Base-by-base conservation (phyloP, 2,329 filamentous ascomycete species). In the Coniochaeta sp. region DNA sequence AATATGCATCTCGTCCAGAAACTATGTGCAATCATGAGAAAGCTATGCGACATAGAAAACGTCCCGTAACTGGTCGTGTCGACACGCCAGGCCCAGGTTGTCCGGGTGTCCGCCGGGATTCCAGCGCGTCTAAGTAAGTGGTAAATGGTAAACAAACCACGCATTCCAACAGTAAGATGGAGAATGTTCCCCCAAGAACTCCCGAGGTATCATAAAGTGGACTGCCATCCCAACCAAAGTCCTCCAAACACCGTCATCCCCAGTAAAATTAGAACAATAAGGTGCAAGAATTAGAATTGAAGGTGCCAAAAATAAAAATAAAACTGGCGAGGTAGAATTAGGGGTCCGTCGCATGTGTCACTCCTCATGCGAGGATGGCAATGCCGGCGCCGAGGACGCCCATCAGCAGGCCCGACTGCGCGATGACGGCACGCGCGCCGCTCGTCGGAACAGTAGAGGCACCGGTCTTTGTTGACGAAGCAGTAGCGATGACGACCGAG, bases 391-490 rank as follows among this genome's bases (percentile, higher is more conserved):
- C 72, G 59, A 79, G 62, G 40, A 72, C 73, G 44, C 70, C 71
- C 38, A 74, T 73, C 54, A 79, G 63, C 60, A 79, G 62, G 55
- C 76, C 75, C 62, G 73, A 73, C 65, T 76, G 73, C 62, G 74
- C 67, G 30, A 74, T 65, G 44, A 79, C 68, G 42, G 69, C 67
- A 62, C 67, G 71, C 56, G 75, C 75, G 40, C 63, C 72, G 62
- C 69, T 72, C 44, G 66, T 65, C 26, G 64, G 22, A 30, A 66
- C 52, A 16, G 66, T 38, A 9, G 65, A 40, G 19, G 63, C 26
- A 42, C 60, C 63, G 16, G 42, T 26, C 42, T 47, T 47, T 5
- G 72, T 67, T 56, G 71, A 61, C 17, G 64, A 24, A 58, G 72
- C 70, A 56, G 68, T 64, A 42, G 65, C 50, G 32, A 56, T 56